Conservation (phyloP, 495 filamentous ascomycete species). For the Daldinia vernicosa region DNA sequence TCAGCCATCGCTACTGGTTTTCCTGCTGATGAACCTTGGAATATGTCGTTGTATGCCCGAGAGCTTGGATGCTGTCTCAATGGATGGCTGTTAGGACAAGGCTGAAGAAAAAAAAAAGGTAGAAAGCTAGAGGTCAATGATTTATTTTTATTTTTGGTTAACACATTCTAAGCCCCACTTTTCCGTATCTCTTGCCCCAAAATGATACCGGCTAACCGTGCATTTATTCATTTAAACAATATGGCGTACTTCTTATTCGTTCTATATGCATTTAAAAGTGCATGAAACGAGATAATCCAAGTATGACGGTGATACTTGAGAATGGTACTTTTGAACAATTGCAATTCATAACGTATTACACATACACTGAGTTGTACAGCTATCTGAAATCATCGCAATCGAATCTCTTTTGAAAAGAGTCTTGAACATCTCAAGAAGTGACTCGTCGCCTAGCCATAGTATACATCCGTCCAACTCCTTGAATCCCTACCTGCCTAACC, state of each 20-base stretch:
- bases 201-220: neutral
- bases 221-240: neutral
- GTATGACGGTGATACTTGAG: too few species aligned
- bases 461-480: slow-evolving; percentile 31
- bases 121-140: slow-evolving; percentile 4
- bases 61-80: neutral
- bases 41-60: neutral
- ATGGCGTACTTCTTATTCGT: neutral
- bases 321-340: neutral
- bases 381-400: slow-evolving; percentile 1
- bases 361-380: neutral
- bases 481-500: slow-evolving; percentile 5
- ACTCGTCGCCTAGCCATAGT: slow-evolving; percentile 18
- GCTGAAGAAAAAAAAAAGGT: slow-evolving; percentile 23
- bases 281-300: too few species aligned
- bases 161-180: neutral
- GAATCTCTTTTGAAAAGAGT: slow-evolving; percentile 2
- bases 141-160: slow-evolving; percentile 9
- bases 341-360: neutral
- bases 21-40: neutral
- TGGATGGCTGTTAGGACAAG: slow-evolving; percentile 6
- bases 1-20: slow-evolving; percentile 10
- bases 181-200: neutral
- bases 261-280: neutral
- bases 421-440: neutral